phyloP scores from a whole-genome alignment of 139 green algal genomes.

The Chlamydomonas sp. region DNA sequence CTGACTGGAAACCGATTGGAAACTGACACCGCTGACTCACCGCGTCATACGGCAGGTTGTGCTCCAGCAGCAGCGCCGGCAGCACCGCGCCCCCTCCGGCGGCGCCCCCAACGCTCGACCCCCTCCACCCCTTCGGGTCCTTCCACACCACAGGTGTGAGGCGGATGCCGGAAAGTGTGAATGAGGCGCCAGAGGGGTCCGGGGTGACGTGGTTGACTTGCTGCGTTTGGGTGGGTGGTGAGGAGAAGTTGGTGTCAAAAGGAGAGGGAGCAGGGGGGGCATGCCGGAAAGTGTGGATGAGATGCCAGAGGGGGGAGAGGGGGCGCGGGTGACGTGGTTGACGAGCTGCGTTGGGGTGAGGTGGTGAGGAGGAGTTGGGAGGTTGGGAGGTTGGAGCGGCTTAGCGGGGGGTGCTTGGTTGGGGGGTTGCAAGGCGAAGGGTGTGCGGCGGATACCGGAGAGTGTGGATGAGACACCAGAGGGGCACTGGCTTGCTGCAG shows the following conservation, averaged over 20 bases:
- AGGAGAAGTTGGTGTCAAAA: too few species aligned
- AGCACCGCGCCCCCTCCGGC: conserved; percentile 11
- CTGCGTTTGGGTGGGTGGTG: too few species aligned
- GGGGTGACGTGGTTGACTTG: conserved; percentile 37
- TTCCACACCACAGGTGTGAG: too few species aligned
- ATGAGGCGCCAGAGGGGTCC: conserved; percentile 28
- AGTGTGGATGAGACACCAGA: conserved; percentile 28
- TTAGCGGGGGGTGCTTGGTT: too few species aligned
- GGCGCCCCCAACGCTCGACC: conserved; percentile 32
- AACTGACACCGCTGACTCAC: too few species aligned
- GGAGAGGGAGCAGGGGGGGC: too few species aligned
- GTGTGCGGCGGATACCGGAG: conserved; percentile 36
- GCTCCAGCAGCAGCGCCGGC: conserved; percentile 35
- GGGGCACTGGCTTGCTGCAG: conserved; percentile 34
- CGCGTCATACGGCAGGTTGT: conserved; percentile 41
- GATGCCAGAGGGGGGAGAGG: conserved; percentile 21
- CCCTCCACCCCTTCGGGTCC: too few species aligned
- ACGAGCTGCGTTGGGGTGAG: too few species aligned
- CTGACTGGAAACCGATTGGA: too few species aligned
- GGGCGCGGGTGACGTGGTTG: conserved; percentile 39
- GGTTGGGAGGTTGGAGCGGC: too few species aligned
- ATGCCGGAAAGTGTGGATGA: conserved; percentile 35
- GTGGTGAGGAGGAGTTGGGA: too few species aligned
- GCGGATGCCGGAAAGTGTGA: conserved; percentile 34
- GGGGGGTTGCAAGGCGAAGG: too few species aligned